Percentiles rank a stretch among this genome's conserved stretches.
These are phyloP conservation scores for Leucoagaricus sp. DNA, from an alignment of 1,284 basidiomycete genomes.

Conservation along the genomic window DNA sequence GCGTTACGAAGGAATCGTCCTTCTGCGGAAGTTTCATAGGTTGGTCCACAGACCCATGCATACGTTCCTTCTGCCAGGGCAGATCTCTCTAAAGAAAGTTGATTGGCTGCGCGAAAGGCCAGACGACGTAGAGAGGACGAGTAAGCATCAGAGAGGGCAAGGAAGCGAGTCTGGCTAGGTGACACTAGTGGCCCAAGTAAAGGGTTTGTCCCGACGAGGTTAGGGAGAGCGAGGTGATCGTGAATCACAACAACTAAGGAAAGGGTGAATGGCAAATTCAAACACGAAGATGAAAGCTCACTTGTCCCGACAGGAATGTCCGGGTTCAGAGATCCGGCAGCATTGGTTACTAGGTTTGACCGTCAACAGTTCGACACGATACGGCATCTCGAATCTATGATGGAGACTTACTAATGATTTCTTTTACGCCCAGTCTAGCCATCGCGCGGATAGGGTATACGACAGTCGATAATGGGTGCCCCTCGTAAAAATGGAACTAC, in stretches of 20 bases:
- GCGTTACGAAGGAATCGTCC: slow-evolving; percentile 71
- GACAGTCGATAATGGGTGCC: slow-evolving; percentile 64
- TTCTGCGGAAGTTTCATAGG: slow-evolving; percentile 84
- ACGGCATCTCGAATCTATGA: background rate
- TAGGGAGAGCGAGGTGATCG: slow-evolving; percentile 82
- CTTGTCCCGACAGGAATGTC: slow-evolving; percentile 78
- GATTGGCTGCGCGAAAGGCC: slow-evolving; percentile 67
- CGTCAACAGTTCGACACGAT: background rate
- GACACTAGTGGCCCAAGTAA: slow-evolving; percentile 69
- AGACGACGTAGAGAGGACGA: slow-evolving; percentile 66
- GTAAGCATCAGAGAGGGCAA: slow-evolving; percentile 81
- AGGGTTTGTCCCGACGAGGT: slow-evolving; percentile 77
- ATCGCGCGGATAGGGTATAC: slow-evolving; percentile 80
- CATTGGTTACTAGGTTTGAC: slow-evolving; percentile 72
- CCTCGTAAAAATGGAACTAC: slow-evolving; percentile 85
- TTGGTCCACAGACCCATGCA: slow-evolving; percentile 84
- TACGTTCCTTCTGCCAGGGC: slow-evolving; percentile 77
- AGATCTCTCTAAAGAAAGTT: slow-evolving; percentile 45
- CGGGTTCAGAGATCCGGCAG: slow-evolving; percentile 77
- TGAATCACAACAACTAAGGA: slow-evolving; percentile 73
- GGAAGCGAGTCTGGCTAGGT: slow-evolving; percentile 64
- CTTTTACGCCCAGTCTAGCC: slow-evolving; percentile 70
- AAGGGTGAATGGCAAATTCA: background rate
- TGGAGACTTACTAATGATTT: slow-evolving; percentile 65
- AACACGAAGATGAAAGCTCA: slow-evolving; percentile 35